phyloP scores from a whole-genome alignment of 208 protist genomes.

The Strigomonas oncopelti region DNA sequence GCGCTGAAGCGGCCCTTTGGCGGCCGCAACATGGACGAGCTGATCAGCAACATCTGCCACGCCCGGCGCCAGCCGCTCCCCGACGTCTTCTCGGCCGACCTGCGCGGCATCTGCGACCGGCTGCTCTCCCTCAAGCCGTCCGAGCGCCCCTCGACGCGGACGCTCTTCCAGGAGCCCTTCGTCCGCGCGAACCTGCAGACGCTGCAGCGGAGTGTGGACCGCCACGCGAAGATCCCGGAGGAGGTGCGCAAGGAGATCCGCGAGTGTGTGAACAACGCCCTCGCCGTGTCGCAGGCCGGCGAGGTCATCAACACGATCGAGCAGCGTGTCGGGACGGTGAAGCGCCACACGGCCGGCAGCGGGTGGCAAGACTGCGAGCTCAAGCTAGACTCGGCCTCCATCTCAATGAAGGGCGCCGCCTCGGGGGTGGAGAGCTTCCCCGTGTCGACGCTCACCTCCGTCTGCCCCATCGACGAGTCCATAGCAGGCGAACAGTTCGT shows the following conservation, averaged over 20 bases:
- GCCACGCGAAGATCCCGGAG: constrained; percentile 58
- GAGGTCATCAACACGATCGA: constrained; percentile 27
- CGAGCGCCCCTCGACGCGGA: constrained; percentile 51
- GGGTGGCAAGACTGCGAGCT: constrained; percentile 82
- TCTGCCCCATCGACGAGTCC: constrained; percentile 75
- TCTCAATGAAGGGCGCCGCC: constrained; percentile 41
- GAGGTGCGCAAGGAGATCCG: constrained; percentile 60
- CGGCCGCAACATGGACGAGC: constrained; percentile 80
- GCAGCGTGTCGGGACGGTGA: constrained; percentile 39
- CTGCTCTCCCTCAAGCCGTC: constrained; percentile 62
- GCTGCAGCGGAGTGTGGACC: constrained; percentile 71
- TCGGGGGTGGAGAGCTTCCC: constrained; percentile 49
- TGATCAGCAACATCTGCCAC: constrained; percentile 82
- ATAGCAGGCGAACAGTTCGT: constrained; percentile 75
- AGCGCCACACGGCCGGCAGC: constrained; percentile 66
- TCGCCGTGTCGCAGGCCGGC: constrained; percentile 39
- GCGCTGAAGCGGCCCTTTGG: constrained; percentile 77
- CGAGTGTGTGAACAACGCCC: constrained; percentile 49
- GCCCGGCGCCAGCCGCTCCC: constrained; percentile 50
- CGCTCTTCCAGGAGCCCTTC: constrained; percentile 69
- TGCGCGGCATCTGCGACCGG: constrained; percentile 52
- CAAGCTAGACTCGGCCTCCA: constrained; percentile 36
- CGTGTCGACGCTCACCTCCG: constrained; percentile 61
- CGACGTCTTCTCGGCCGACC: constrained; percentile 32
- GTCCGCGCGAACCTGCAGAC: constrained; percentile 58